Evolutionary conservation across 805 yeast species (phyloP).

Genomic region (Cyberlindnera euphorbiiphila): DNA sequence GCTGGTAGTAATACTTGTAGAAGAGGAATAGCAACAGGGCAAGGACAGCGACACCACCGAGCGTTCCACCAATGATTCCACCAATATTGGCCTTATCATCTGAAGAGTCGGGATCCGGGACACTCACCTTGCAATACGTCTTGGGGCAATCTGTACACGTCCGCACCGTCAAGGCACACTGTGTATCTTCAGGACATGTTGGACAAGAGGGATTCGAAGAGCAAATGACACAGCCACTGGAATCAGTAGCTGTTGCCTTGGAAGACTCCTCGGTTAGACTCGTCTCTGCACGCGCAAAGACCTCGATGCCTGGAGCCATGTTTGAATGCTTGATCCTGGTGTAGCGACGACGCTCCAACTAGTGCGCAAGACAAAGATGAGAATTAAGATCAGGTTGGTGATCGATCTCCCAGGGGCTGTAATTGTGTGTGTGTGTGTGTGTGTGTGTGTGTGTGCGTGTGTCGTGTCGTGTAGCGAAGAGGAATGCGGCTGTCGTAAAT

Average conservation of each 20-base stretch:
- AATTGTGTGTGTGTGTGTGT: too few species aligned
- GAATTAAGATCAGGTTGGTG: too few species aligned
- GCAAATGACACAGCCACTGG: conserved; percentile 41
- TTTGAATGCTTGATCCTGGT: too few species aligned
- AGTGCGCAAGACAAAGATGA: too few species aligned
- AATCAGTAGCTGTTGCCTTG: conserved; percentile 10
- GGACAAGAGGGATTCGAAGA: conserved; percentile 47
- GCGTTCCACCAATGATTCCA: conserved; percentile 70
- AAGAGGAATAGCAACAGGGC: conserved; percentile 39
- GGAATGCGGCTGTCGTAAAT: too few species aligned
- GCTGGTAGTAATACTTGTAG: conserved; percentile 40
- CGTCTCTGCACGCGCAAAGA: conserved; percentile 10
- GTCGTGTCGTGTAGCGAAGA: too few species aligned
- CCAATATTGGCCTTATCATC: conserved; percentile 36
- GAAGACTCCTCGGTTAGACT: not conserved
- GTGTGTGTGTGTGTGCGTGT: too few species aligned
- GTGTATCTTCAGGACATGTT: conserved; percentile 45
- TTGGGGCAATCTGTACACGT: conserved; percentile 57
- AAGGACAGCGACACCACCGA: conserved; percentile 54
- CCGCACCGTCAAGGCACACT: conserved; percentile 51
- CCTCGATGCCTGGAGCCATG: too few species aligned
- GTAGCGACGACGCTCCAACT: too few species aligned
- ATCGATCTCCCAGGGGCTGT: too few species aligned
- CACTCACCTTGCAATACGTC: conserved; percentile 42
- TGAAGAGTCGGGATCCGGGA: conserved; percentile 14